Percentiles rank a stretch among this genome's conserved stretches.
Conservation (phyloP, 352 stramenopile species). For the Phytopythium montanum region DNA sequence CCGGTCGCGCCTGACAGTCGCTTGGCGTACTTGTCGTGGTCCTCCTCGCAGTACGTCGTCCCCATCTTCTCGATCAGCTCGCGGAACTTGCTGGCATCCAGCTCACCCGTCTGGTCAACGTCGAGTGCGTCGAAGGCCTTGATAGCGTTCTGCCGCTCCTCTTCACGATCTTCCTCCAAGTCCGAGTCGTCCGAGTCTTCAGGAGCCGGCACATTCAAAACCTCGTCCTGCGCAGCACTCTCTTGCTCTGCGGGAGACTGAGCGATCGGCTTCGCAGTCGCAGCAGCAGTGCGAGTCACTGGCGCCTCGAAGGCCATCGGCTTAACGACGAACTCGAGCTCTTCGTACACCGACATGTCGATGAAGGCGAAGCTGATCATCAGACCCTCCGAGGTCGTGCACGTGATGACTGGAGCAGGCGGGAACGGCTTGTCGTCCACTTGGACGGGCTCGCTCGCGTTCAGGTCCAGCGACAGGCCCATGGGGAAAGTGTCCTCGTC, state of each 20-base stretch:
- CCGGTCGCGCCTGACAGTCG: slow-evolving; percentile 7
- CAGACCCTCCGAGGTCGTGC: slow-evolving; percentile 55
- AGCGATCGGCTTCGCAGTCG: not conserved
- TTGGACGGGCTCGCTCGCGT: slow-evolving; percentile 36
- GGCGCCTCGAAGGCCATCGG: slow-evolving; percentile 20
- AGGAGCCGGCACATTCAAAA: slow-evolving; percentile 1
- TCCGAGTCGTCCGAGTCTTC: slow-evolving; percentile 29
- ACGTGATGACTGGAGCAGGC: slow-evolving; percentile 48
- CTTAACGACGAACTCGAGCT: slow-evolving; percentile 39
- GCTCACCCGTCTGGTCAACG: slow-evolving; percentile 13
- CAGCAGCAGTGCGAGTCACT: slow-evolving; percentile 9
- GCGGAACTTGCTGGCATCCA: slow-evolving; percentile 27
- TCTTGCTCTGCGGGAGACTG: not conserved
- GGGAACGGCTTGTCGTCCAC: slow-evolving; percentile 49
- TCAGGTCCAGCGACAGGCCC: slow-evolving; percentile 55
- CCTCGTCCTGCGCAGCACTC: not conserved
- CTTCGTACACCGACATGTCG: slow-evolving; percentile 49
- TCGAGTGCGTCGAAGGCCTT: slow-evolving; percentile 30
- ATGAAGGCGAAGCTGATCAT: slow-evolving; percentile 70
- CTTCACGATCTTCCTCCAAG: slow-evolving; percentile 43
- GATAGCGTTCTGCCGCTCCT: slow-evolving; percentile 42
- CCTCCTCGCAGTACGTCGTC: slow-evolving; percentile 41
- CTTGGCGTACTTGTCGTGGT: slow-evolving; percentile 21
- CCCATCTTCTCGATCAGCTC: slow-evolving; percentile 44
- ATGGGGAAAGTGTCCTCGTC: slow-evolving; percentile 71